These are phyloP conservation scores for Parascedosporium putredinis DNA, from an alignment of 2,329 filamentous ascomycete species.

Conservation along the genomic window DNA sequence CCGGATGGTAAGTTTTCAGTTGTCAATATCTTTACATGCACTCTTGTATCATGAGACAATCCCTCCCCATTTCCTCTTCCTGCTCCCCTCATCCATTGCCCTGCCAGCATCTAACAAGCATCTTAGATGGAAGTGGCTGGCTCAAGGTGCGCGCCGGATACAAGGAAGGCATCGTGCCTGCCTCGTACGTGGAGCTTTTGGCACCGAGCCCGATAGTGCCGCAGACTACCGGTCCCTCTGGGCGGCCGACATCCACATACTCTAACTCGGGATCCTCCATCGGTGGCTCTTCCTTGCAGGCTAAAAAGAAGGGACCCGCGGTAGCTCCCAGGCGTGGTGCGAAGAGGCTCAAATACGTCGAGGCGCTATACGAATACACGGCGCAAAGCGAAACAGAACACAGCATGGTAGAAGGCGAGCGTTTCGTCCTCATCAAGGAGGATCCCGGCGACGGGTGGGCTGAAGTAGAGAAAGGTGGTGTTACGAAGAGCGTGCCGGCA, in stretches of 20 bases:
- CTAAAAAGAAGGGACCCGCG: constrained; percentile 81
- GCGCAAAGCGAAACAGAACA: constrained; percentile 81
- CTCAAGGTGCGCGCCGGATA: constrained; percentile 67
- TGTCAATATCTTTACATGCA: neutral
- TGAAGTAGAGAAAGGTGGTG: constrained; percentile 86
- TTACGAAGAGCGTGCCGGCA: constrained; percentile 81
- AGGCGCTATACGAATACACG: constrained; percentile 85
- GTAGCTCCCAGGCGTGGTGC: constrained; percentile 85
- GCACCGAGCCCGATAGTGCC: constrained; percentile 33
- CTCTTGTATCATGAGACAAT: neutral
- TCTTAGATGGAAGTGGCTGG: constrained; percentile 81
- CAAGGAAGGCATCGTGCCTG: constrained; percentile 77
- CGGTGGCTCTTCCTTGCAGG: constrained; percentile 13
- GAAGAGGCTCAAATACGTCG: constrained; percentile 88
- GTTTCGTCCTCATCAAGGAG: constrained; percentile 78
- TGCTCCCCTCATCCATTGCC: no score
- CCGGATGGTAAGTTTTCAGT: constrained; percentile 62
- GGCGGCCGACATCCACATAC: constrained; percentile 64
- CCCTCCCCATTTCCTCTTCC: no score
- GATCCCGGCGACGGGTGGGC: constrained; percentile 93
- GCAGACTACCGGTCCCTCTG: constrained; percentile 33
- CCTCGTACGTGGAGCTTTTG: constrained; percentile 68
- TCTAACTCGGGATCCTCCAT: constrained; percentile 68
- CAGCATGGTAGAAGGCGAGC: constrained; percentile 82
- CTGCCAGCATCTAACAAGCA: constrained; percentile 18